Conservation (phyloP, 192 early-diverging fungal genomes). For the Backusella luteola region DNA sequence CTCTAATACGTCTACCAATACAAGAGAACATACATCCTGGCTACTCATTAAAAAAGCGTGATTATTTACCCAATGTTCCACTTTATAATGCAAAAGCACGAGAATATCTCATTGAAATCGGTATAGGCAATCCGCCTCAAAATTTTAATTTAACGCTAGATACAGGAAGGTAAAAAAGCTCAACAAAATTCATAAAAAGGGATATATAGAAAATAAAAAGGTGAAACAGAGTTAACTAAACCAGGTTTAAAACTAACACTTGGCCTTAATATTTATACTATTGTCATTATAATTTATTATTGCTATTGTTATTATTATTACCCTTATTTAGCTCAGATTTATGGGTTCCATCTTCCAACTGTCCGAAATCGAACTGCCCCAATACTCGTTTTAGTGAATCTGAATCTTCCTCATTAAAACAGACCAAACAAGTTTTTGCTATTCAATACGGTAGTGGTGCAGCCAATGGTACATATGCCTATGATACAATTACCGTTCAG, state of each 20-base stretch:
- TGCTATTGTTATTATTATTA: background rate
- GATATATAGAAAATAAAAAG: background rate
- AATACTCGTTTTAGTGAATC: conserved; percentile 21
- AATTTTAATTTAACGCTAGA: conserved; percentile 90
- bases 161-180: conserved; percentile 49
- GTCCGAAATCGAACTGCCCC: conserved; percentile 14
- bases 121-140: conserved; percentile 85
- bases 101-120: conserved; percentile 53
- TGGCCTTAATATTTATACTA: background rate
- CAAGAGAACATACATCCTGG: background rate
- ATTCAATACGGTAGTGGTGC: conserved; percentile 33
- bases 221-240: background rate
- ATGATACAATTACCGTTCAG: conserved; percentile 30
- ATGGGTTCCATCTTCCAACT: conserved; percentile 32
- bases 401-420: conserved; percentile 28
- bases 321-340: conserved; percentile 29
- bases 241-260: background rate
- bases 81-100: conserved; percentile 25
- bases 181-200: background rate
- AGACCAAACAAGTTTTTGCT: conserved; percentile 10
- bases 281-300: background rate
- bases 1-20: conserved; percentile 1
- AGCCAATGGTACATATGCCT: conserved; percentile 26
- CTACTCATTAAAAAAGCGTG: background rate
- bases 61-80: background rate